These are phyloP conservation scores for Aspergillus affinis DNA, from an alignment of 495 filamentous ascomycete genomes.

Conservation along the genomic window DNA sequence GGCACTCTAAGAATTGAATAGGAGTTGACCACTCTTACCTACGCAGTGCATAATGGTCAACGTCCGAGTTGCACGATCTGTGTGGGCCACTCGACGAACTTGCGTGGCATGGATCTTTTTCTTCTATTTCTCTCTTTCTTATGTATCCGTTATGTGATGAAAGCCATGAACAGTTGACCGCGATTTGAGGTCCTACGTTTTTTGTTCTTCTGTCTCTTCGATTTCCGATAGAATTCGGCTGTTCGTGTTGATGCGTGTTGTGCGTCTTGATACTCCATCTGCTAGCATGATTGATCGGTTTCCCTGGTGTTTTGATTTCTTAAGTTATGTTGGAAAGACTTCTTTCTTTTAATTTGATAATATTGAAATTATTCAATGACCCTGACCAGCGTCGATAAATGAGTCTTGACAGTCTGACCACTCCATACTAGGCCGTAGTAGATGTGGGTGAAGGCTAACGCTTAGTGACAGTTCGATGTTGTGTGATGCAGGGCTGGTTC, in stretches of 20 bases:
- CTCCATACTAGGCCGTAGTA: background rate
- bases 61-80: background rate
- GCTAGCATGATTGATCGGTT: slow-evolving; percentile 5
- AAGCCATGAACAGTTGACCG: background rate
- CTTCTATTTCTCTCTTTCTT: background rate
- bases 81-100: background rate
- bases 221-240: slow-evolving; percentile 9
- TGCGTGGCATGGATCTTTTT: background rate
- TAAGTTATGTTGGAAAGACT: background rate
- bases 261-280: slow-evolving; percentile 11
- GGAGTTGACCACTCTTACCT: slow-evolving; percentile 22
- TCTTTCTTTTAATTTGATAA: background rate
- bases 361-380: background rate
- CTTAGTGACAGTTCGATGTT: background rate
- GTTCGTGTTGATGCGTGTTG: slow-evolving; percentile 10
- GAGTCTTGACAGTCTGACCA: background rate
- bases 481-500: too few relatives aligned
- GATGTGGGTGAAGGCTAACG: background rate
- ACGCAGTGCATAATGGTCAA: slow-evolving; percentile 31
- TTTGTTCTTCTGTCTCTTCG: background rate
- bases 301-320: background rate
- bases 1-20: slow-evolving; percentile 22
- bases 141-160: background rate
- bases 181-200: background rate
- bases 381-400: background rate